Evolutionary conservation across 2,329 filamentous ascomycete species (phyloP).

Genomic region (Curvularia spicifera): DNA sequence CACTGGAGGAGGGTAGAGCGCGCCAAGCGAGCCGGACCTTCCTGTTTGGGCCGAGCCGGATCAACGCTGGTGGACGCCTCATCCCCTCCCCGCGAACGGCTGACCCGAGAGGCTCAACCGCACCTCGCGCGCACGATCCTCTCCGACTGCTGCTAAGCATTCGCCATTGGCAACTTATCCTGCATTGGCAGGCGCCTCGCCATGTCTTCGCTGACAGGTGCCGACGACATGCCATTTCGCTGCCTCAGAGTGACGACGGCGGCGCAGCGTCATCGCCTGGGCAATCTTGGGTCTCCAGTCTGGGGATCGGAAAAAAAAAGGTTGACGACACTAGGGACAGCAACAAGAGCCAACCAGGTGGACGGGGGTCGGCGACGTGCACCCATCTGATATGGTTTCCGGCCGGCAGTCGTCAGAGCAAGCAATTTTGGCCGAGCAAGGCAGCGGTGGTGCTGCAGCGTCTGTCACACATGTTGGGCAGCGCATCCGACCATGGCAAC

Average conservation of each 20-base stretch:
- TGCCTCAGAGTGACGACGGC: background rate
- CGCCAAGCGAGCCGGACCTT: slow-evolving; percentile 9
- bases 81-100: slow-evolving; percentile 9
- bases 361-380: background rate
- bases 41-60: slow-evolving; percentile 11
- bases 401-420: slow-evolving; percentile 13
- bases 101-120: slow-evolving; percentile 8
- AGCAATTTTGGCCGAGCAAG: slow-evolving; percentile 5
- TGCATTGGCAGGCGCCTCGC: slow-evolving; percentile 11
- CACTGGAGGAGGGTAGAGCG: background rate
- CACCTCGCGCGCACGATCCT: slow-evolving; percentile 7
- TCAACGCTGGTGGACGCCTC: slow-evolving; percentile 9
- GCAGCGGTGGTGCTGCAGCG: slow-evolving; percentile 4
- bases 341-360: background rate
- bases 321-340: background rate
- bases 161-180: slow-evolving; percentile 15
- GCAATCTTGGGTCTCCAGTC: background rate
- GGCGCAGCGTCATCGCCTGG: background rate
- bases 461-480: slow-evolving; percentile 17
- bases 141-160: slow-evolving; percentile 13
- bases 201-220: background rate
- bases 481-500: slow-evolving; percentile 19
- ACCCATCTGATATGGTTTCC: slow-evolving; percentile 4
- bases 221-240: background rate
- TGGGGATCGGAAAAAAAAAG: background rate